Base-by-base conservation (phyloP, 352 stramenopile genomes). In the Plasmopara halstedii region DNA sequence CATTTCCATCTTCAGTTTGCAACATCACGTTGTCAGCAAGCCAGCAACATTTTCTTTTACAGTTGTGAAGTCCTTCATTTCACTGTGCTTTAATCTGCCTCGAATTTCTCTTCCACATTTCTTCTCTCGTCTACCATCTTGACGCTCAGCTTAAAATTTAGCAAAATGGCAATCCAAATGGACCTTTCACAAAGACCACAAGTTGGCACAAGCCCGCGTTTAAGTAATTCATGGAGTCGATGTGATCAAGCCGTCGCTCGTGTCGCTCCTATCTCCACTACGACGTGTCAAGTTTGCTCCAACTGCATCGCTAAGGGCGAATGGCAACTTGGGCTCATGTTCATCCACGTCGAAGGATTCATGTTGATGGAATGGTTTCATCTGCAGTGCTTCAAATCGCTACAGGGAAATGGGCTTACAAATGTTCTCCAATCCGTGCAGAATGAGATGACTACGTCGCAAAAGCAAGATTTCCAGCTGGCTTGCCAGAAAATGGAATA, bases 311-410 rank as follows among this genome's bases (percentile, higher is more conserved):
- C 46, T 37, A 62, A 81, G 41, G 79, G 73, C 54, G 56, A 72
- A 36, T 85, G 78, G 70, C 76, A 87, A 42, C 57, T 90, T 43
- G 79, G 79, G 1, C 71, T 85, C 56, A 90, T 90, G 79, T 90
- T 88, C 54, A 75, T 88, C 51, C 79, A 90, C 64, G 62, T 85
- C 50, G 79, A 90, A 31, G 79, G 79, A 45, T 90, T 88, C 64
- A 88, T 90, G 79, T 69, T 90, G 52, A 86, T 90, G 73, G 79
- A 90, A 56, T 90, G 79, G 79, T 71, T 87, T 56, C 79, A 90
- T 53, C 50, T 90, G 20, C 58, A 67, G 34, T 90, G 79, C 62
- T 68, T 62, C 40, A 58, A 61, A 31, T 51, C 53, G 40, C 58
- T 88, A n/a, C 71, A 76, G 2, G 73, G 64, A 43, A 62, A 58